A percentile compares a stretch with the other conserved stretches of the same genome.
Conservation (phyloP, 1,139 yeast genomes). For the Taiozyma sp. region DNA sequence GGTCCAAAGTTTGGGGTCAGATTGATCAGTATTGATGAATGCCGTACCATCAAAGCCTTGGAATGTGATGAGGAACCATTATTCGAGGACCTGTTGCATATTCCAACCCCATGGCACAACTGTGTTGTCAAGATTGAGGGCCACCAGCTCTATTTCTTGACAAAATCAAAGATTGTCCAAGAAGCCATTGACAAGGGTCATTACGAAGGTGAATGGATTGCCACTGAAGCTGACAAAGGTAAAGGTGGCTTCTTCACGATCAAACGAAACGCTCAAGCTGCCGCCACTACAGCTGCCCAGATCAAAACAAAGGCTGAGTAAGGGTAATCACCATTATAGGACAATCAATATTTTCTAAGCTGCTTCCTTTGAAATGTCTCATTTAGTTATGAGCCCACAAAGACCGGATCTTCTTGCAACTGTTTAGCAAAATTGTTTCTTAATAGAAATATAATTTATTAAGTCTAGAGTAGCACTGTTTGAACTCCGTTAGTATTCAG, state of each 20-base stretch:
- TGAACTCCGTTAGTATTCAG: not conserved
- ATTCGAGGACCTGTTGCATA: slow-evolving; percentile 47
- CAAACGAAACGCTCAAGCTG: not conserved
- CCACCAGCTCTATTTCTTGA: slow-evolving; percentile 26
- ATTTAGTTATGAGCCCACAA: not conserved
- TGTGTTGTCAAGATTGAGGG: slow-evolving; percentile 41
- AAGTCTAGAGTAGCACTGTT: not conserved
- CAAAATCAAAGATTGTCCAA: slow-evolving; percentile 29
- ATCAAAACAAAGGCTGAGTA: too few species aligned
- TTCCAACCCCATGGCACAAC: slow-evolving; percentile 69
- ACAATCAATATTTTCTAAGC: not conserved
- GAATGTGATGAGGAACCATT: slow-evolving; percentile 34
- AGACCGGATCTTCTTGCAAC: not conserved
- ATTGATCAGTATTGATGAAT: slow-evolving; percentile 40
- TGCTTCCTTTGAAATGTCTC: not conserved
- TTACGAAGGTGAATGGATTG: slow-evolving; percentile 29
- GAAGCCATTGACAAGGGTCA: slow-evolving; percentile 31
- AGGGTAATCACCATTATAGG: too few species aligned
- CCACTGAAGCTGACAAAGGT: slow-evolving; percentile 25
- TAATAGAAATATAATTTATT: not conserved
- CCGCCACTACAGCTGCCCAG: not conserved
- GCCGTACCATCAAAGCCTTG: slow-evolving; percentile 35
- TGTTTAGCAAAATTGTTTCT: not conserved
- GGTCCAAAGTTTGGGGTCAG: slow-evolving; percentile 59
- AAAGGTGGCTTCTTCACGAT: slow-evolving; percentile 28